A percentile compares a stretch with the other conserved stretches of the same genome.
Conservation (phyloP, 2,329 filamentous ascomycete species). For the Xylogone sp. region DNA sequence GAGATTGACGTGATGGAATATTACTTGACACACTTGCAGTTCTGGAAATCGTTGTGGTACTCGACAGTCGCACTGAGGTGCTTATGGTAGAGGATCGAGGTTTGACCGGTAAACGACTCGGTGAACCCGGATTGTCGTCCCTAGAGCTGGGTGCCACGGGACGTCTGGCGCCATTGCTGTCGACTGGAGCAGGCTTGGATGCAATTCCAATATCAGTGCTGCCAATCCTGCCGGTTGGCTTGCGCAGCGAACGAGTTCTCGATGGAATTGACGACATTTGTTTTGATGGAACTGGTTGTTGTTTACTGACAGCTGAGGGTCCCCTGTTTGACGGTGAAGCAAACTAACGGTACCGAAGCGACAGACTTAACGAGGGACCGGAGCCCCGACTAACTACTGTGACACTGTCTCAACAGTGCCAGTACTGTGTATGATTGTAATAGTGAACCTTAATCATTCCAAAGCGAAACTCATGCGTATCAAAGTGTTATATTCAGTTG, state of each 20-base stretch:
- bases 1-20: conserved; percentile 21
- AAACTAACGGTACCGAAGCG: neutral
- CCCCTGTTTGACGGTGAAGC: neutral
- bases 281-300: conserved; percentile 2
- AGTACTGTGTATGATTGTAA: no score
- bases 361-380: no score
- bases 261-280: conserved; percentile 20
- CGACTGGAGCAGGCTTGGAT: neutral
- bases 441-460: no score
- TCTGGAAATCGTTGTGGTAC: conserved; percentile 15
- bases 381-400: no score
- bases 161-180: neutral
- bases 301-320: neutral
- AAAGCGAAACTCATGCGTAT: no score
- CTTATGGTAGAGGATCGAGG: conserved; percentile 15
- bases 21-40: conserved; percentile 14
- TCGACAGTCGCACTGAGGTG: conserved; percentile 7
- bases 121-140: conserved; percentile 13
- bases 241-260: conserved; percentile 20
- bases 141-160: conserved; percentile 1
- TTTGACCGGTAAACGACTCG: conserved; percentile 27
- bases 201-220: neutral
- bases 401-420: no score
- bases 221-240: conserved; percentile 9
- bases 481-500: no score